phyloP scores from a whole-genome alignment of 2,329 filamentous ascomycete species.

The Seiridium unicorne region DNA sequence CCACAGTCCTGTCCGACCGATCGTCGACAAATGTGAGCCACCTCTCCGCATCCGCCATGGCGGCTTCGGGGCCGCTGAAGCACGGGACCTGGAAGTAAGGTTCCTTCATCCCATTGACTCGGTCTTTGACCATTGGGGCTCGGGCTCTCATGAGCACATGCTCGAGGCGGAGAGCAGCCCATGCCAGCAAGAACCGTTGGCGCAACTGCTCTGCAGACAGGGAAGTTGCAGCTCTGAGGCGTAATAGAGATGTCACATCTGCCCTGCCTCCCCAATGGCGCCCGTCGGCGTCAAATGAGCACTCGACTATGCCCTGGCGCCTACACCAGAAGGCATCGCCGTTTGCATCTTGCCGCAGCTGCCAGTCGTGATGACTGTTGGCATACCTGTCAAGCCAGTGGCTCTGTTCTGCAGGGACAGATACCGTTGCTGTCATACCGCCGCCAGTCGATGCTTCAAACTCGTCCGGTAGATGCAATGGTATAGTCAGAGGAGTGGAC shows the following conservation, averaged over 20 bases:
- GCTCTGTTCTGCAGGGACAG: not conserved
- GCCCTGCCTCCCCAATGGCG: conserved; percentile 20
- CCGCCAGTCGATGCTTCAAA: not conserved
- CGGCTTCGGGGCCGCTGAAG: conserved; percentile 5
- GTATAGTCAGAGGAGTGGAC: not conserved
- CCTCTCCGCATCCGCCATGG: conserved; percentile 11
- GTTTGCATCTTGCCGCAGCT: not conserved
- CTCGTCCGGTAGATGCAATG: not conserved
- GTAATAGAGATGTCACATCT: conserved; percentile 18
- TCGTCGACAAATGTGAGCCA: not conserved
- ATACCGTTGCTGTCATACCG: not conserved
- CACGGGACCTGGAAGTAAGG: not conserved
- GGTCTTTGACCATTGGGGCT: not conserved
- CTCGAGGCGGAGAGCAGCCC: conserved; percentile 16
- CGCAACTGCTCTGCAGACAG: conserved; percentile 12
- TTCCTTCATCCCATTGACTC: not conserved
- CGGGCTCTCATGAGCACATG: conserved; percentile 15
- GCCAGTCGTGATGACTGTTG: not conserved
- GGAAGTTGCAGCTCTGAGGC: conserved; percentile 12
- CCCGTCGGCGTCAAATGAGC: conserved; percentile 22
- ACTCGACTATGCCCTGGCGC: conserved; percentile 14
- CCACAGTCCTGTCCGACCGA: conserved; percentile 10
- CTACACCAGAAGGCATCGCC: not conserved
- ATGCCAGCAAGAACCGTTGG: conserved; percentile 17
- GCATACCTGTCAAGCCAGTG: conserved; percentile 1